Evolutionary conservation across 495 filamentous ascomycete genomes (phyloP), one percentile per base, ranked within the genome.

Genomic region (Talaromyces adpressus): DNA sequence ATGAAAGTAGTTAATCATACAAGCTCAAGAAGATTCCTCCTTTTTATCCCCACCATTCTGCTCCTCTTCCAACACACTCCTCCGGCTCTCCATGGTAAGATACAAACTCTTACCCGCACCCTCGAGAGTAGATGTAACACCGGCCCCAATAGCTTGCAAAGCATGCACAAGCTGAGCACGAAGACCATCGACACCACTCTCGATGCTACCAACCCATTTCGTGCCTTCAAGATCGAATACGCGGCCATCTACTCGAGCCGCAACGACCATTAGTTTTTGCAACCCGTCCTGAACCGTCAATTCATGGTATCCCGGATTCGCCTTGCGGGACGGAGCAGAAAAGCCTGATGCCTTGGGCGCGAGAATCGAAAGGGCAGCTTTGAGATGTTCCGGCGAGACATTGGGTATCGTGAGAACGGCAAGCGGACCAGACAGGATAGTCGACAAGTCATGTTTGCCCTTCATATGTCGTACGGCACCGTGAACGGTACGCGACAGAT

Each of bases 191-290:
- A 97, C 71, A 11, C 92, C 92, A 59, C 88, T 89, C 67, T 89
- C 81, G 69, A 98, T 90, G n/a, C 85, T 82, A 49, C 89, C 91
- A 59, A 98, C 85, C 90, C 91, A 94, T 71, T 86, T 89, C 62
- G 90, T 79, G 65, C 90, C 87, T 18, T 87, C 87, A 30, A 81
- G 69, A 75, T 98, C 95, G 68, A 98, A 91, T 52, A 92, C 89
- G 76, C 84, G 85, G 64, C 89, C 89, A 67, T 89, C 86, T 25
- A 96, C 84, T 61, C 94, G 82, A 18, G 92, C 92, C 62, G 91
- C 95, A 51, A 98, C 75, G 36, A 98, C 68, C 72, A 95, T 76
- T 62, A 98, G 74, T 76, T 98, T 98, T 73, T 89, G 85, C 69
- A 98, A 70, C 47, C 91, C 95, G 58, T 73, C 81, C 77, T 96